Evolutionary conservation across 2,329 filamentous ascomycete genomes (phyloP), one percentile per base, ranked within the genome.

Genomic region (Epichloe aotearoae): DNA sequence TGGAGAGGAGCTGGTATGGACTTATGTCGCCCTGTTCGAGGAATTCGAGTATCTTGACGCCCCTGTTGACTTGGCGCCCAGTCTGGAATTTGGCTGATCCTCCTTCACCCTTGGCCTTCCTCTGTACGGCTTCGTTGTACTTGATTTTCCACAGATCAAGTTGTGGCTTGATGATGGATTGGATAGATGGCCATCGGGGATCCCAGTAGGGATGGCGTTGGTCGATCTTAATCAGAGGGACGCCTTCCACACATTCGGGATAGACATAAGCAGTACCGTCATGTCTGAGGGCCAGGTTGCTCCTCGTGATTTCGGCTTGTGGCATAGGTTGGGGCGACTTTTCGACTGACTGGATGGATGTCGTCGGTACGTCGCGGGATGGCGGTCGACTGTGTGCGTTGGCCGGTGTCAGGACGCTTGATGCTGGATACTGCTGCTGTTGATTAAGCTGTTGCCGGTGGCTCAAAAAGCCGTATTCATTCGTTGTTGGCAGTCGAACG

Each of bases 191-290:
- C 77, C 77, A 81, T 4, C 69, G 67, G 0, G 68, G 60, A 14
- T 80, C 75, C 77, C 77, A 81, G 59, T 80, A 80, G 0, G 74
- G 71, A 40, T 80, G 72, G 7, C 57, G 61, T 15, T 69, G 63
- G 40, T 69, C 62, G 46, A 80, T 77, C 58, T 75, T 76, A 38
- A 65, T 69, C 2, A 79, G 55, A 0, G 77, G 77, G 1, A 79
- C 75, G 2, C 75, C 76, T 33, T 66, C 66, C 57, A 77, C 73
- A 55, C 76, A 72, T 20, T 72, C 66, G 0, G 77, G 77, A 43
- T 72, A 71, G 0, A 71, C 73, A 45, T 75, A 76, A 4, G 73
- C 61, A 7, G 57, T 62, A 45, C 76, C 75, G 50, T 80, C 67
- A 50, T 81, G 66, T 30, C 62, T 67, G 5, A 80, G 64, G 5